Evolutionary conservation across 352 stramenopile species (phyloP).

Genomic region (Thalassiosira livingstoniorum): DNA sequence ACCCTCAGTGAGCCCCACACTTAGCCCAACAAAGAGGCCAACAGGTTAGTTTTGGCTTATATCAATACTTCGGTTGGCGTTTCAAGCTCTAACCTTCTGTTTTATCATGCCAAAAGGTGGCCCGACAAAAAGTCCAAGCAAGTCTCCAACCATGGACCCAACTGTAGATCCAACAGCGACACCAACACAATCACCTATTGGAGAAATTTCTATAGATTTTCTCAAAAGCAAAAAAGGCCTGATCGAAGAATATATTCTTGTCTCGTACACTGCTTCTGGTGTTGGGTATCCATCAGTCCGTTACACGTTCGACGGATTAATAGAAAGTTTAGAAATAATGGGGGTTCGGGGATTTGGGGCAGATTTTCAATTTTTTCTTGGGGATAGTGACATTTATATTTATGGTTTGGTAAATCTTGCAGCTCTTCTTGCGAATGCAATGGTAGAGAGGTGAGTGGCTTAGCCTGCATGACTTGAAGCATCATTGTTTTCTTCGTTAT

Average conservation of each 20-base stretch:
- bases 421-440: conserved; percentile 25
- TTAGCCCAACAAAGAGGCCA: no score
- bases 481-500: not conserved
- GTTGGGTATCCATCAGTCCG: conserved; percentile 17
- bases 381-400: not conserved
- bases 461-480: not conserved
- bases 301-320: conserved; percentile 25
- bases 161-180: not conserved
- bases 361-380: conserved; percentile 28
- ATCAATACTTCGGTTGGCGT: no score
- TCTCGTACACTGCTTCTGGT: not conserved
- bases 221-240: conserved; percentile 29
- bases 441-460: no score
- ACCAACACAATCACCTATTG: not conserved
- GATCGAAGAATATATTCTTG: conserved; percentile 35
- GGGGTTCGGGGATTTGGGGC: conserved; percentile 30
- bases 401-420: conserved; percentile 27
- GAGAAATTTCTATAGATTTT: conserved; percentile 5
- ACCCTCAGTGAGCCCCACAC: no score
- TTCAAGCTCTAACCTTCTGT: no score
- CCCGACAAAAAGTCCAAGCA: not conserved
- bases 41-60: no score
- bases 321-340: conserved; percentile 35
- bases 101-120: not conserved
- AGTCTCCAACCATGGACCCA: not conserved